Percentiles rank a stretch among this genome's conserved stretches.
Evolutionary conservation across 129 eudicot species (phyloP).

Genomic region (Lactuca sativa): DNA sequence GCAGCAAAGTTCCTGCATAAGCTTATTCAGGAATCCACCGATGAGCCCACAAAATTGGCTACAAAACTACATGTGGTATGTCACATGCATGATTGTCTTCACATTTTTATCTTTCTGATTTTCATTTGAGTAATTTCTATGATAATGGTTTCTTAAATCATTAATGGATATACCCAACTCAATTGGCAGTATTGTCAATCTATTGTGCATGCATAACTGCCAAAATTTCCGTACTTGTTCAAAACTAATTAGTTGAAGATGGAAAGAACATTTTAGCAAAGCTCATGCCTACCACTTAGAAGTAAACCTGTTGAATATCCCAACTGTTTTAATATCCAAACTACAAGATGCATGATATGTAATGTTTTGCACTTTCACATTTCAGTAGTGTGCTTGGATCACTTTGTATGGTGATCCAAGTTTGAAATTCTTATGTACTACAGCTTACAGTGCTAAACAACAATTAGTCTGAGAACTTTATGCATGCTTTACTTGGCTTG

Average conservation of each 20-base stretch:
- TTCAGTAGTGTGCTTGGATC: too few species aligned
- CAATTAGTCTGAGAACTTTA: too few species aligned
- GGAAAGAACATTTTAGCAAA: neutral
- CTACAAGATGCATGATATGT: constrained; percentile 1
- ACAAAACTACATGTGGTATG: constrained; percentile 94
- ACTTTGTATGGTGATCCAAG: too few species aligned
- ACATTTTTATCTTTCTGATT: neutral
- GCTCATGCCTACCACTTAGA: neutral
- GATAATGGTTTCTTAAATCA: neutral
- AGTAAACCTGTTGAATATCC: neutral
- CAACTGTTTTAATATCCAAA: neutral
- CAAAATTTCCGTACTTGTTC: neutral
- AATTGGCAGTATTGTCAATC: neutral
- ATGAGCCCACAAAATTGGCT: constrained; percentile 95
- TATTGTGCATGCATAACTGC: constrained; percentile 7
- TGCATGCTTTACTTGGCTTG: too few species aligned
- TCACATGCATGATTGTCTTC: constrained; percentile 16
- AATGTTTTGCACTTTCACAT: neutral
- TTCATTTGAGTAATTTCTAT: neutral
- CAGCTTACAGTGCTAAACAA: too few species aligned
- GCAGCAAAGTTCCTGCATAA: constrained; percentile 97
- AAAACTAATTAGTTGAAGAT: neutral
- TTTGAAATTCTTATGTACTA: too few species aligned
- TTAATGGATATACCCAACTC: neutral
- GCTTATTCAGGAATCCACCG: constrained; percentile 94